Conservation (phyloP, 1,284 basidiomycete species). For the Exobasidium rhododendri region DNA sequence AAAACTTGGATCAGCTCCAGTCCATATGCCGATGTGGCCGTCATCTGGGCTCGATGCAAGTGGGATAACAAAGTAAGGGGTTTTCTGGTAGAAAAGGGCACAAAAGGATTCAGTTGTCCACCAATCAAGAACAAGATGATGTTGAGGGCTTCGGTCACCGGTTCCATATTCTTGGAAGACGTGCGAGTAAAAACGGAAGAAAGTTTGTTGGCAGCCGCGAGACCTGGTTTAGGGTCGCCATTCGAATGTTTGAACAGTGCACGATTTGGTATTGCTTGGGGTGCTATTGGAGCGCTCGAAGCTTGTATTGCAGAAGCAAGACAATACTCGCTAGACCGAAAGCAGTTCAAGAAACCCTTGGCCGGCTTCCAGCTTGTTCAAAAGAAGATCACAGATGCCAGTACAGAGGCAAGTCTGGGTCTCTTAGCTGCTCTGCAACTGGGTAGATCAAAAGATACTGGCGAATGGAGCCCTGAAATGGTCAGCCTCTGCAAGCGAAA, state of each 20-base stretch:
- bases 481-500: conserved; percentile 91
- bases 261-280: conserved; percentile 49
- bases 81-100: conserved; percentile 87
- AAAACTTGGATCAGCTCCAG: conserved; percentile 94
- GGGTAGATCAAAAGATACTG: conserved; percentile 81
- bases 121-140: conserved; percentile 90
- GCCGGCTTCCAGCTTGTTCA: conserved; percentile 89
- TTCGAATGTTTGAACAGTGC: conserved; percentile 51
- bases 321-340: conserved; percentile 76
- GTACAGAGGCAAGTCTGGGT: conserved; percentile 79
- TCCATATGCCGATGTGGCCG: conserved; percentile 65
- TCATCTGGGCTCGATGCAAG: conserved; percentile 91
- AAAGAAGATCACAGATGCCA: conserved; percentile 92
- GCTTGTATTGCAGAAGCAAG: conserved; percentile 78
- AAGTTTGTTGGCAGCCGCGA: conserved; percentile 36
- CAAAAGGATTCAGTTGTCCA: conserved; percentile 78
- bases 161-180: conserved; percentile 77
- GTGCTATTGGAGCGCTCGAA: conserved; percentile 65
- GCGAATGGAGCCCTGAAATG: conserved; percentile 73
- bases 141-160: conserved; percentile 82
- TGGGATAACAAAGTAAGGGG: conserved; percentile 90
- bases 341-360: conserved; percentile 83
- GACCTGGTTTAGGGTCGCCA: conserved; percentile 43
- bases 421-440: conserved; percentile 69
- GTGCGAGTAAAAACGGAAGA: conserved; percentile 38